phyloP scores from a whole-genome alignment of 805 yeast species.

The Saccharomycopsis malanga region DNA sequence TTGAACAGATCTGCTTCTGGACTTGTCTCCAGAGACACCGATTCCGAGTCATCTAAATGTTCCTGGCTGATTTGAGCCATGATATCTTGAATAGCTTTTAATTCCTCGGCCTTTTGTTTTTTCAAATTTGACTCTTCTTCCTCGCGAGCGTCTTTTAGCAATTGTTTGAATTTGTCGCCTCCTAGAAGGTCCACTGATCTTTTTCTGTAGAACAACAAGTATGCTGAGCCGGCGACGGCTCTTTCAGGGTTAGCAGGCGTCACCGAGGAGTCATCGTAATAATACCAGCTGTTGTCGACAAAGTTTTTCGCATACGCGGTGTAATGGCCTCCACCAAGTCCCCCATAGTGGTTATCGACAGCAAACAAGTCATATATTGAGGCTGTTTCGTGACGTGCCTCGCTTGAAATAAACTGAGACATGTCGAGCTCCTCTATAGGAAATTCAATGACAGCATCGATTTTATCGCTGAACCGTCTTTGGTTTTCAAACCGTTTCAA shows the following conservation, averaged over 20 bases:
- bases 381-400: constrained; percentile 20
- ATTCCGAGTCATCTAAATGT: neutral
- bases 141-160: constrained; percentile 37
- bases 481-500: constrained; percentile 84
- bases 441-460: constrained; percentile 76
- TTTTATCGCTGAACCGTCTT: constrained; percentile 80
- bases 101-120: constrained; percentile 5
- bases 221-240: constrained; percentile 72
- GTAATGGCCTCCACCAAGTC: constrained; percentile 96
- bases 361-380: constrained; percentile 79
- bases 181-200: constrained; percentile 38
- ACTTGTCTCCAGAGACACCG: neutral
- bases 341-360: constrained; percentile 94
- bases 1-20: neutral
- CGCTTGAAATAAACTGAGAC: constrained; percentile 44
- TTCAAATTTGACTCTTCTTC: constrained; percentile 16
- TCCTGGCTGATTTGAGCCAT: constrained; percentile 12
- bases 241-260: constrained; percentile 50
- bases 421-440: constrained; percentile 81
- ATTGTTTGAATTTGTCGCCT: constrained; percentile 36
- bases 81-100: constrained; percentile 9
- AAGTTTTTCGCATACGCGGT: constrained; percentile 83
- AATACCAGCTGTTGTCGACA: constrained; percentile 75
- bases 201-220: constrained; percentile 74
- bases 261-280: constrained; percentile 82